A percentile compares a stretch with the other conserved stretches of the same genome.
Conservation (phyloP, 177 flowering plant genomes). For the Vitis hybrid region DNA sequence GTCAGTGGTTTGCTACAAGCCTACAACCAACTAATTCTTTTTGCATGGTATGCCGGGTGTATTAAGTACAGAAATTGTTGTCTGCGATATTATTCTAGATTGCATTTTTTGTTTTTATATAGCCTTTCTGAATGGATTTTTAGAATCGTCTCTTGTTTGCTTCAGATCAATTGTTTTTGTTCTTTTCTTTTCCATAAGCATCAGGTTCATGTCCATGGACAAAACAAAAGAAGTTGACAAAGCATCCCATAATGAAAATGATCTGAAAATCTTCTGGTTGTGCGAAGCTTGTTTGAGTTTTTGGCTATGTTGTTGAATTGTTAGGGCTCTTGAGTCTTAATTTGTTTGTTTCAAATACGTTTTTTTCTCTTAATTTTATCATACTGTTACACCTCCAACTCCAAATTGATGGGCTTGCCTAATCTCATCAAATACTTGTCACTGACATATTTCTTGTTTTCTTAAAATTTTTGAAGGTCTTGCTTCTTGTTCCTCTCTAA, state of each 20-base stretch:
- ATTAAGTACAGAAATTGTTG: no score
- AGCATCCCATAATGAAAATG: neutral
- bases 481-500: slow-evolving; percentile 83
- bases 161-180: neutral
- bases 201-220: neutral
- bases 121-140: neutral
- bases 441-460: neutral
- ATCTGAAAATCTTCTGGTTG: neutral
- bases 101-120: no score
- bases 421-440: neutral
- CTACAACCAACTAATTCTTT: no score
- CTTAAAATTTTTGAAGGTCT: slow-evolving; percentile 47
- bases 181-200: neutral
- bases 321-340: no score
- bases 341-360: neutral
- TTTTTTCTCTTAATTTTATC: neutral
- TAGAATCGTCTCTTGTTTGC: neutral
- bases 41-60: no score
- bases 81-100: no score
- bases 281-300: neutral
- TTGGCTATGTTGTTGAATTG: neutral
- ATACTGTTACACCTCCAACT: no score
- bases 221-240: neutral
- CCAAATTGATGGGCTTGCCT: neutral
- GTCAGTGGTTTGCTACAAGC: no score